Base-by-base conservation (phyloP, 1,284 basidiomycete species). In the Ustilago crameri region DNA sequence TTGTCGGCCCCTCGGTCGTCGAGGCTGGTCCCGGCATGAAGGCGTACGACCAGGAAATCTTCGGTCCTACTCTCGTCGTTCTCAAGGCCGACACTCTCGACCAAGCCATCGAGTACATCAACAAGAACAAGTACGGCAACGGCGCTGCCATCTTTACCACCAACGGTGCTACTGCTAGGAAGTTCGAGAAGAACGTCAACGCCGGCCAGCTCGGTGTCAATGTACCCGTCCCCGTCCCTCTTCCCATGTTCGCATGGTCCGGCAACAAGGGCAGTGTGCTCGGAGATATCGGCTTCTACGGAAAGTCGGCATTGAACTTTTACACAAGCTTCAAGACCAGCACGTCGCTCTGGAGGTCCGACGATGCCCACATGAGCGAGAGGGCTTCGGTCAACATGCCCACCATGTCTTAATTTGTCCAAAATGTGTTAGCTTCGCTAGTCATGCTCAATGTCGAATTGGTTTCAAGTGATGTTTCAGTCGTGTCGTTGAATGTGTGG, bases 121-220 rank as follows among this genome's bases (percentile, higher is more conserved):
- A 79, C 57, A 65, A 62, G 52, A 70, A 75, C 70, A 63, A 68
- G 46, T 76, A 73, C 48, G 86, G 95, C 3, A 98, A 98, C 82
- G 95, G 95, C 27, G 89, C 93, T n/a, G 92, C 93, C 22, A 93
- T 97, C 82, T 98, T 97, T 84, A 98, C 95, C 30, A 92, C 95
- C 85, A 93, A 91, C 47, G 95, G 95, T n/a, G 91, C 95, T 30
- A 93, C 93, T 8, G 95, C 93, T 20, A 89, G 95, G 65, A 92
- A 92, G 85, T 98, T 96, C 74, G 95, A 98, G 85, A 88, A 87
- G 44, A 88, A 90, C 61, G 90, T 95, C 63, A 92, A 97, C 70
- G 90, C 93, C 50, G 95, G 95, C 41, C 93, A 98, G 85, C 78
- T 85, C 30, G 84, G 85, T 53, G 69, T 98, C 84, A 98, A 98